These are phyloP conservation scores for Coix lacrymajobi DNA, from an alignment of 176 grass and related monocot species.

Conservation along the genomic window DNA sequence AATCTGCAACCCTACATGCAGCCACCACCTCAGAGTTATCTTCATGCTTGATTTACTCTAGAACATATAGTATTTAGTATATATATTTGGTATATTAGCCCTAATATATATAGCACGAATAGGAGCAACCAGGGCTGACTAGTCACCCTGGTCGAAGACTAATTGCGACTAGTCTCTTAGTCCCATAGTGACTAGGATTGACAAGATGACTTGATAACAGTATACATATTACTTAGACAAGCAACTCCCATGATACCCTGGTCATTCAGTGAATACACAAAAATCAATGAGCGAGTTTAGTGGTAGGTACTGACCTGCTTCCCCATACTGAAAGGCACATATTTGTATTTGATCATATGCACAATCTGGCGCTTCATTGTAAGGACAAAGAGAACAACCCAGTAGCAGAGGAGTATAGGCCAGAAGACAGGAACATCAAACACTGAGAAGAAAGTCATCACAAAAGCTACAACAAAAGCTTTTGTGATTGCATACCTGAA, in stretches of 20 bases:
- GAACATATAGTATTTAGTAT: neutral
- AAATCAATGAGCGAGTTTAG: neutral
- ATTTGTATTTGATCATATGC: conserved; percentile 93
- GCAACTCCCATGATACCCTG: neutral
- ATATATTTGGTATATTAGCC: neutral
- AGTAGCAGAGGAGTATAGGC: conserved; percentile 91
- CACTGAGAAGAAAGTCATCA: conserved; percentile 96
- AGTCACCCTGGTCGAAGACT: neutral
- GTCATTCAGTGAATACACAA: neutral
- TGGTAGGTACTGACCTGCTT: conserved; percentile 62
- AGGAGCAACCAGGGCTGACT: neutral
- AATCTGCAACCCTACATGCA: neutral
- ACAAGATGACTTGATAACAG: neutral
- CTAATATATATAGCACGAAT: neutral
- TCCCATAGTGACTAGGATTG: neutral
- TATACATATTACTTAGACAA: neutral
- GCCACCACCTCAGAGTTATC: neutral
- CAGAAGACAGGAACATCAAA: conserved; percentile 98
- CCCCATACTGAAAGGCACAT: conserved; percentile 68
- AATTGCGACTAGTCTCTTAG: neutral
- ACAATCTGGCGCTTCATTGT: conserved; percentile 96
- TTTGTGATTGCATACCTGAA: conserved; percentile 97
- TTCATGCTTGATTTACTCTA: neutral
- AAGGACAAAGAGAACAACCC: conserved; percentile 84
- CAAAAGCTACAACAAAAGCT: conserved; percentile 81